phyloP scores from a whole-genome alignment of 768 basidiomycete genomes.

The Collybiopsis luxurians region DNA sequence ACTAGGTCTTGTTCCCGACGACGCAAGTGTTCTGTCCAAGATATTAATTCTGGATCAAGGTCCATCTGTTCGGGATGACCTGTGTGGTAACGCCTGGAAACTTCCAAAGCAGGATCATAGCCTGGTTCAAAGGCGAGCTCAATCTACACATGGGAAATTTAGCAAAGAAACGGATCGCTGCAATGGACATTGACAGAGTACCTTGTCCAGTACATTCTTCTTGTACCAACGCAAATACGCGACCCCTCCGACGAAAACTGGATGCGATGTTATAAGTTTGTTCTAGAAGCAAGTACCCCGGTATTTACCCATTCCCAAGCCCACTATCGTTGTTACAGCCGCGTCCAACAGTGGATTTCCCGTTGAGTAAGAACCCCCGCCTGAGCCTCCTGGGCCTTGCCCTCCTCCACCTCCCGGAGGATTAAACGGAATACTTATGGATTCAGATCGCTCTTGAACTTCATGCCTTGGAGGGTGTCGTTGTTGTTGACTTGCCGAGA shows the following conservation, averaged over 20 bases:
- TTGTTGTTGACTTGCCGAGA: neutral
- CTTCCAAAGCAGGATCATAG: conserved; percentile 80
- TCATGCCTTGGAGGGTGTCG: conserved; percentile 33
- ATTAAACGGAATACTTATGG: conserved; percentile 38
- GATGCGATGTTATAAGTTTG: neutral
- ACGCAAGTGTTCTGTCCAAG: conserved; percentile 61
- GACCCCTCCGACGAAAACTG: conserved; percentile 70
- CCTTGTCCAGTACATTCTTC: conserved; percentile 76
- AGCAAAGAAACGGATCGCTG: neutral
- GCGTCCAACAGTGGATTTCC: conserved; percentile 48
- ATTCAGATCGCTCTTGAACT: conserved; percentile 37
- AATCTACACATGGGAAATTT: conserved; percentile 44
- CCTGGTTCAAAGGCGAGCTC: conserved; percentile 75
- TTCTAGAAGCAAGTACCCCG: neutral
- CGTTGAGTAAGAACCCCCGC: conserved; percentile 32
- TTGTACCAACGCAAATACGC: conserved; percentile 82
- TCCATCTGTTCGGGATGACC: conserved; percentile 25
- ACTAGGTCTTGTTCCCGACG: conserved; percentile 74
- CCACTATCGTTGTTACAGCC: conserved; percentile 56
- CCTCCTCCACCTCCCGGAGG: conserved; percentile 39
- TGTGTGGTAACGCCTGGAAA: conserved; percentile 49
- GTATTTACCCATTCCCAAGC: conserved; percentile 55
- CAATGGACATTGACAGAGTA: conserved; percentile 22
- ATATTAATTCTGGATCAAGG: conserved; percentile 30
- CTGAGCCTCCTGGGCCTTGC: conserved; percentile 27